A percentile compares a stretch with the other conserved stretches of the same genome.
phyloP scores from a whole-genome alignment of 2,329 filamentous ascomycete species.

The Fusarium decemcellulare region DNA sequence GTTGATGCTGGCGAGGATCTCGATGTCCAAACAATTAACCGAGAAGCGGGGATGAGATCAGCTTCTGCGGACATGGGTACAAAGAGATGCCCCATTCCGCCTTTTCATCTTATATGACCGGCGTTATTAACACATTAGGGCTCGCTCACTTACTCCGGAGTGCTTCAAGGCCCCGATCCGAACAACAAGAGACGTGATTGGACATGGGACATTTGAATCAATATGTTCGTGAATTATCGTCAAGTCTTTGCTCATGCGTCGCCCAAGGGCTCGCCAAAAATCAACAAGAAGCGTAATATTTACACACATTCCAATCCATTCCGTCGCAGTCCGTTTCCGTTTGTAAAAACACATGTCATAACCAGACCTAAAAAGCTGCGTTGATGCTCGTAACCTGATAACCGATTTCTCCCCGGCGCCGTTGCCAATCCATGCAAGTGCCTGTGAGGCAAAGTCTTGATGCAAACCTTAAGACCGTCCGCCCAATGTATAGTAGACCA shows the following conservation, averaged over 20 bases:
- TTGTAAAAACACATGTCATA: slow-evolving; percentile 14
- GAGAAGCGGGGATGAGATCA: slow-evolving; percentile 23
- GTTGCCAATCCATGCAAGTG: slow-evolving; percentile 34
- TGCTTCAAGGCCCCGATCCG: too few species aligned
- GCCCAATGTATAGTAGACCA: slow-evolving; percentile 24
- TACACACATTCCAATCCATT: slow-evolving; percentile 17
- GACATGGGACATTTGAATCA: not conserved
- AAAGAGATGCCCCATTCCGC: slow-evolving; percentile 6
- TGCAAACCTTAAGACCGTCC: slow-evolving; percentile 27
- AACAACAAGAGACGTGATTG: not conserved
- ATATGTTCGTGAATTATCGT: slow-evolving; percentile 34
- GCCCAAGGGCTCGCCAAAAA: slow-evolving; percentile 8
- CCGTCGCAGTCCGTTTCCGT: not conserved
- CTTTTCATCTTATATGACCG: not conserved
- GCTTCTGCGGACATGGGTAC: slow-evolving; percentile 14
- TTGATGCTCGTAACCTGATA: slow-evolving; percentile 17
- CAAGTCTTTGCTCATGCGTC: slow-evolving; percentile 6
- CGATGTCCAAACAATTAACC: not conserved
- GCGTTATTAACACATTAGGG: slow-evolving; percentile 3
- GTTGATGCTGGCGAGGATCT: not conserved
- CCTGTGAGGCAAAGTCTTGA: slow-evolving; percentile 40
- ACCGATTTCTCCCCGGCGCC: slow-evolving; percentile 25
- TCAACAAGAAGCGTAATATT: slow-evolving; percentile 24
- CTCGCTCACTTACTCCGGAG: not conserved
- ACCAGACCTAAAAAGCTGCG: slow-evolving; percentile 11